Percentiles rank a stretch among this genome's conserved stretches.
These are phyloP conservation scores for Elsinoe australis DNA, from an alignment of 2,329 filamentous ascomycete species.

Conservation along the genomic window DNA sequence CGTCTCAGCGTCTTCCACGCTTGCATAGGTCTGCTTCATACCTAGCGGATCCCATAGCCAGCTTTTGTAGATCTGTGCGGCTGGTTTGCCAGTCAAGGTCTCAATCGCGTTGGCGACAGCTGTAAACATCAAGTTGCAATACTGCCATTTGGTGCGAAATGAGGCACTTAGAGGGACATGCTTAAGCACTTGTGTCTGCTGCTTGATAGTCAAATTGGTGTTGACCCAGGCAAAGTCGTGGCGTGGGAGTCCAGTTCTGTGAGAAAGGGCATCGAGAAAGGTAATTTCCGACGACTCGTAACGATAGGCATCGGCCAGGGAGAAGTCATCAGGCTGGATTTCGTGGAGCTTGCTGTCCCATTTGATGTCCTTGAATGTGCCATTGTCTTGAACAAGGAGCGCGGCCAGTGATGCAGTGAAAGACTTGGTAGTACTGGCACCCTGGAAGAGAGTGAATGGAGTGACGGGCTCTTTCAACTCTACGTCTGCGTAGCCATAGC, in stretches of 20 bases:
- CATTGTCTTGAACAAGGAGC: slow-evolving; percentile 25
- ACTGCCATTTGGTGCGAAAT: slow-evolving; percentile 41
- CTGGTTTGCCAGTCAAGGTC: slow-evolving; percentile 32
- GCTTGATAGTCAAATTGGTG: slow-evolving; percentile 27
- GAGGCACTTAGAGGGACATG: slow-evolving; percentile 34
- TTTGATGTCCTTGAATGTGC: slow-evolving; percentile 26
- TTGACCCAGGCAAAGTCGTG: slow-evolving; percentile 27
- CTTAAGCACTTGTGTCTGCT: slow-evolving; percentile 37
- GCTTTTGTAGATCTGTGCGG: slow-evolving; percentile 29
- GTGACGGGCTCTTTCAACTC: slow-evolving; percentile 21
- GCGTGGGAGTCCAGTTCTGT: slow-evolving; percentile 32
- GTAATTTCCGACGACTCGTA: slow-evolving; percentile 26
- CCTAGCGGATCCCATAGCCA: slow-evolving; percentile 36
- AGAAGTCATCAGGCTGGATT: slow-evolving; percentile 32
- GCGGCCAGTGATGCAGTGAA: slow-evolving; percentile 26
- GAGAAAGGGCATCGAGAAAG: slow-evolving; percentile 31
- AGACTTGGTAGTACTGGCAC: slow-evolving; percentile 28
- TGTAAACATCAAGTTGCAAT: slow-evolving; percentile 49
- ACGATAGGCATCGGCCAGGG: slow-evolving; percentile 28
- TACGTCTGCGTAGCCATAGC: slow-evolving; percentile 22
- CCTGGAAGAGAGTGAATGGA: slow-evolving; percentile 26
- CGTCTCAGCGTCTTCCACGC: slow-evolving; percentile 16
- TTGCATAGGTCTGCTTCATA: slow-evolving; percentile 37
- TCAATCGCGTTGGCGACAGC: slow-evolving; percentile 42
- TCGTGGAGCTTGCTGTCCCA: slow-evolving; percentile 33